Conservation (phyloP, 78 protist species). For the Chrysochromulina tobinii region DNA sequence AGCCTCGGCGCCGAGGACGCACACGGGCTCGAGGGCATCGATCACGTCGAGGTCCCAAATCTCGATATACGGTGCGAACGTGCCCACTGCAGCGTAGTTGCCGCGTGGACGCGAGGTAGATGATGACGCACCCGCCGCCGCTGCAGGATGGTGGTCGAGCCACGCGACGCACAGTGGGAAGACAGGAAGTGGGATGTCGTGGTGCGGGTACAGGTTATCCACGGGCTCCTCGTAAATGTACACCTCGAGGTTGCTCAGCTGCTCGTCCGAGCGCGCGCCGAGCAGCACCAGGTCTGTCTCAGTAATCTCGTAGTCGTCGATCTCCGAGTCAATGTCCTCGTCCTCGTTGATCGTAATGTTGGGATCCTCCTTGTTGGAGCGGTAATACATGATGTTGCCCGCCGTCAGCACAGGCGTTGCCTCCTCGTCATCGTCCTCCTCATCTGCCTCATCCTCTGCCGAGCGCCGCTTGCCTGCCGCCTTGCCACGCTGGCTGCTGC, state of each 20-base stretch:
- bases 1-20: constrained; percentile 68
- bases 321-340: neutral
- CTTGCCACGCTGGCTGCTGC: neutral
- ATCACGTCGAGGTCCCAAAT: constrained; percentile 84
- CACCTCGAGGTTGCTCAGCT: neutral
- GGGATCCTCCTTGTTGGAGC: neutral
- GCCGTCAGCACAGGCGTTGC: constrained; percentile 27
- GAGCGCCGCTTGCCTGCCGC: neutral
- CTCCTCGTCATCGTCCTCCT: constrained; percentile 29
- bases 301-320: neutral
- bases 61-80: constrained; percentile 79
- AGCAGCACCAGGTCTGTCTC: neutral
- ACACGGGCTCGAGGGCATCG: constrained; percentile 67
- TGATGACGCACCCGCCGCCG: neutral
- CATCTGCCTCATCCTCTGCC: constrained; percentile 26
- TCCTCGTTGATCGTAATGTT: neutral
- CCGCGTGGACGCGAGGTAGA: constrained; percentile 20
- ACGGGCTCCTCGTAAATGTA: constrained; percentile 74
- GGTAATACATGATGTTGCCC: neutral
- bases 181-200: constrained; percentile 72
- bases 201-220: constrained; percentile 81
- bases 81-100: constrained; percentile 82
- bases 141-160: constrained; percentile 59
- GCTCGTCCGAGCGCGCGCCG: constrained; percentile 15
- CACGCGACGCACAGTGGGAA: constrained; percentile 80